Percentiles rank a stretch among this genome's conserved stretches.
Evolutionary conservation across 2,329 filamentous ascomycete species (phyloP).

Genomic region (Zarea fungicola): DNA sequence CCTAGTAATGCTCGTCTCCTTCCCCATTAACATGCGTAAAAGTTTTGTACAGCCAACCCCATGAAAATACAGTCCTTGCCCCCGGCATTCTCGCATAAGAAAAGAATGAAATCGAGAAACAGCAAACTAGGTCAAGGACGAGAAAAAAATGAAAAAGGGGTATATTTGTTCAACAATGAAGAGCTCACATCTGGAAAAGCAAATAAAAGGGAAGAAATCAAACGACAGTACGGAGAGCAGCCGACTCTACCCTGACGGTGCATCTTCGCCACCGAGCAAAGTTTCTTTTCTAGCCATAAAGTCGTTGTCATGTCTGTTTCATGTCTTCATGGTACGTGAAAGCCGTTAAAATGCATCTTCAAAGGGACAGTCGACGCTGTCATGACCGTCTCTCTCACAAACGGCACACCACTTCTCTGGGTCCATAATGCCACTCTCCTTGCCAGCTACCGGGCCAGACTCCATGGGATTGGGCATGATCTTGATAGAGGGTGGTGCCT

Average conservation of each 20-base stretch:
- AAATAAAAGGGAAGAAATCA: no score
- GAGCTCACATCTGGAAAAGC: neutral
- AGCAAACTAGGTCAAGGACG: neutral
- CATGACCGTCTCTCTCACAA: constrained; percentile 92
- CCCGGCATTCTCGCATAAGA: no score
- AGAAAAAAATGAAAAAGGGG: constrained; percentile 6
- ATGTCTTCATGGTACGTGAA: neutral
- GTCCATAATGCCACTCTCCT: constrained; percentile 72
- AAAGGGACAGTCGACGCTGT: constrained; percentile 91
- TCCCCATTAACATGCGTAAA: no score
- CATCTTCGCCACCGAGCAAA: neutral
- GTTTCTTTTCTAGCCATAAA: neutral
- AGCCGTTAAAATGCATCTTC: constrained; percentile 65
- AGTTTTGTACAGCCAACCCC: no score
- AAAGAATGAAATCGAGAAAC: no score
- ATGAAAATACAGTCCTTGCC: no score
- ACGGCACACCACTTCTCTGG: constrained; percentile 93
- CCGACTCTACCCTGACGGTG: neutral
- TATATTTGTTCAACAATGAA: constrained; percentile 10
- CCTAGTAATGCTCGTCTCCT: no score
- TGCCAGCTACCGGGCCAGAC: constrained; percentile 66
- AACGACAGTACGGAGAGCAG: no score
- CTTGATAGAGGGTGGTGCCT: constrained; percentile 35
- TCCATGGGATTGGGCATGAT: constrained; percentile 59
- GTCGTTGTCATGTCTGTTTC: neutral